phyloP scores from a whole-genome alignment of 1,139 yeast genomes.

The Nakaseomyces kungkrabaensis region DNA sequence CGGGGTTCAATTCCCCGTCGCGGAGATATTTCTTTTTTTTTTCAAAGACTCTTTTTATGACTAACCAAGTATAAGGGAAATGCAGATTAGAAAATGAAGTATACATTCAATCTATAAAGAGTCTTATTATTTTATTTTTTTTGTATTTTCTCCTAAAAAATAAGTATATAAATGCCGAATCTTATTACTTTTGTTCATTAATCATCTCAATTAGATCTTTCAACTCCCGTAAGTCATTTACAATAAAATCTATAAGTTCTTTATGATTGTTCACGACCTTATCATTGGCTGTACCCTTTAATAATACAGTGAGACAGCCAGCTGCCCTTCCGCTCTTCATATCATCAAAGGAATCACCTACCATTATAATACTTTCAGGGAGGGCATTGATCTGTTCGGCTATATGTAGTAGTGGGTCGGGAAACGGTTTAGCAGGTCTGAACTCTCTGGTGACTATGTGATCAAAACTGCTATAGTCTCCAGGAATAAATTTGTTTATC shows the following conservation, averaged over 20 bases:
- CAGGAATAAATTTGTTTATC: conserved; percentile 35
- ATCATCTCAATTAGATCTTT: neutral
- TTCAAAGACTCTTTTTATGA: no score
- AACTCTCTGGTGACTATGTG: conserved; percentile 52
- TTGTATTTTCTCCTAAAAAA: no score
- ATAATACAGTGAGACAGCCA: conserved; percentile 45
- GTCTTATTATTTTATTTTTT: no score
- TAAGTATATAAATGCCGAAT: no score
- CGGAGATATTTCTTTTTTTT: conserved; percentile 23
- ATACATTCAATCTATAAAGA: no score
- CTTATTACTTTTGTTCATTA: neutral
- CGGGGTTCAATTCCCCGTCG: conserved; percentile 34
- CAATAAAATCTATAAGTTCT: neutral
- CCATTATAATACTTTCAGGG: conserved; percentile 47
- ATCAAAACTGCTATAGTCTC: conserved; percentile 32
- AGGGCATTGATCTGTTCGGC: conserved; percentile 37
- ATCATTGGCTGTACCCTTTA: conserved; percentile 14
- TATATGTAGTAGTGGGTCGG: conserved; percentile 48
- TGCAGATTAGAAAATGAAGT: no score
- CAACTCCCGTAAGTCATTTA: neutral
- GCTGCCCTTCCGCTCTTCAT: conserved; percentile 50
- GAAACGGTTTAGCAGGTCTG: conserved; percentile 55
- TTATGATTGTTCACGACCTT: neutral
- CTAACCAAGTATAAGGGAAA: no score
- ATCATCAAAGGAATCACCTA: conserved; percentile 60